phyloP scores from a whole-genome alignment of 2,329 filamentous ascomycete genomes.

The Epichloe uncinata region DNA sequence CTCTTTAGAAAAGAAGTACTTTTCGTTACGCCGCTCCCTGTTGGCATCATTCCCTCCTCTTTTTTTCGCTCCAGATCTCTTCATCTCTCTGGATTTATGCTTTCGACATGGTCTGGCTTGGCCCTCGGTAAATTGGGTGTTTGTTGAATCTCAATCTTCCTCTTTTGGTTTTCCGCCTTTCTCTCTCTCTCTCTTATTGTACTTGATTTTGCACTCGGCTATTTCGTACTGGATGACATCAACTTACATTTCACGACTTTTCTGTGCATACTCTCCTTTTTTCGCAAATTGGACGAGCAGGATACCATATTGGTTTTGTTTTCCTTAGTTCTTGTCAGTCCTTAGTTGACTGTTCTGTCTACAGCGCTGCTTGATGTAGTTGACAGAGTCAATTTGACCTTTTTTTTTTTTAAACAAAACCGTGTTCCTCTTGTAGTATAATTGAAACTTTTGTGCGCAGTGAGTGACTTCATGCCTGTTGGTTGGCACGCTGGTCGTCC shows the following conservation, averaged over 20 bases:
- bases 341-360: background rate
- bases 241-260: slow-evolving; percentile 6
- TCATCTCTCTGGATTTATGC: too few relatives aligned
- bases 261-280: slow-evolving; percentile 3
- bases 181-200: background rate
- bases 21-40: background rate
- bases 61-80: background rate
- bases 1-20: background rate
- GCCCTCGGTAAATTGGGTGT: background rate
- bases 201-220: background rate
- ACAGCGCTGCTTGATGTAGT: background rate
- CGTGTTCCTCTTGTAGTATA: background rate
- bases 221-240: background rate
- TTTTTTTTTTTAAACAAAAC: background rate
- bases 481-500: too few relatives aligned
- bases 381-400: background rate
- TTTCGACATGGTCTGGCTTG: background rate
- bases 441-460: background rate
- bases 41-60: background rate
- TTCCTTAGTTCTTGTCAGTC: slow-evolving; percentile 1
- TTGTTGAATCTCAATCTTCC: too few relatives aligned
- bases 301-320: slow-evolving; percentile 12
- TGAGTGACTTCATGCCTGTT: background rate
- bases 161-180: background rate
- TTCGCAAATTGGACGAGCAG: slow-evolving; percentile 9